These are phyloP conservation scores for Ophiorrhiza pumila DNA, from an alignment of 257 asterid genomes.

Conservation along the genomic window DNA sequence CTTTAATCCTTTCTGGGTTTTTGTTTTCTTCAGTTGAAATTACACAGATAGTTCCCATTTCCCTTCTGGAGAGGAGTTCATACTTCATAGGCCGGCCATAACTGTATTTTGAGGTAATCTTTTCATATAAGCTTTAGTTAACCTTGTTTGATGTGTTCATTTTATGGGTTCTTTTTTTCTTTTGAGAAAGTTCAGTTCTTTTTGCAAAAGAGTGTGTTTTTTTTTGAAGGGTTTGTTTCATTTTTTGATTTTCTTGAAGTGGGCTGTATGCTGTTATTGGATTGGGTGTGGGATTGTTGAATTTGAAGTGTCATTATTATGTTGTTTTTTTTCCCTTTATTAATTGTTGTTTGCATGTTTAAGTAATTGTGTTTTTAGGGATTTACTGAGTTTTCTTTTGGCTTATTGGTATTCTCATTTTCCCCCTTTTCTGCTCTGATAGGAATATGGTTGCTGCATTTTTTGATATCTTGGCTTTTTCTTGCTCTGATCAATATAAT, in stretches of 20 bases:
- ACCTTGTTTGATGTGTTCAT: neutral
- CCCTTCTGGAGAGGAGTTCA: neutral
- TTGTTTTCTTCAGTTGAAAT: neutral
- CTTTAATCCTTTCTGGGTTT: neutral
- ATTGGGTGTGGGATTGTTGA: too few species aligned
- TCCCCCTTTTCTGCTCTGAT: neutral
- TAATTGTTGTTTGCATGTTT: neutral
- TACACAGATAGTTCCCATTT: neutral
- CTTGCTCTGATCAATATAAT: neutral
- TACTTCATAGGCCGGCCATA: too few species aligned
- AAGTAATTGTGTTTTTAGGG: neutral
- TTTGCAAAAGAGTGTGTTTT: too few species aligned
- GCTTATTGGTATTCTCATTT: neutral
- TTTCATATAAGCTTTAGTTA: neutral
- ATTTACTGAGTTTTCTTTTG: neutral
- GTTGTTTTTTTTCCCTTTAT: too few species aligned
- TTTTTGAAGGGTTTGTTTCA: neutral
- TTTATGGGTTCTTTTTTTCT: too few species aligned
- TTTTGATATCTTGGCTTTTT: neutral
- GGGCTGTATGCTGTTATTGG: neutral
- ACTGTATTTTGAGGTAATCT: neutral
- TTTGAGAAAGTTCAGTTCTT: neutral
- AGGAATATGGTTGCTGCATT: neutral
- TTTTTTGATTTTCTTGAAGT: neutral
- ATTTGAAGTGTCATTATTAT: neutral